Percentiles rank a stretch among this genome's conserved stretches.
phyloP scores from a whole-genome alignment of 352 stramenopile genomes.

The Lagenidium sp. region DNA sequence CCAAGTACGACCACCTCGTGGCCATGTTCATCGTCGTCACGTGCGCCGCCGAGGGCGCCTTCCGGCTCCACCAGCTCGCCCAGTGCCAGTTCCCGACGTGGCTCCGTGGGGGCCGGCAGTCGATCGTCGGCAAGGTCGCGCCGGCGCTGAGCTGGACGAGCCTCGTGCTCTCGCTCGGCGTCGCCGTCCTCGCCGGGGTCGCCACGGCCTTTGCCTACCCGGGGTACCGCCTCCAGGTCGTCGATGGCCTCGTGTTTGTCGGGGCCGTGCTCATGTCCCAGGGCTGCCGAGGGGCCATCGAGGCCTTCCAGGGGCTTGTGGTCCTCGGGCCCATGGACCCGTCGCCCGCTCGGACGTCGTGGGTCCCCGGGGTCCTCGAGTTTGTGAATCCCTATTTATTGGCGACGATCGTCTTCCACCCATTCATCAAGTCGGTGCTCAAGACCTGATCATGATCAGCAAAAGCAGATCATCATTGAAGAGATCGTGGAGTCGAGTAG shows the following conservation, averaged over 20 bases:
- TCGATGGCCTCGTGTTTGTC: slow-evolving; percentile 8
- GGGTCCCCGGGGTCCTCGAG: slow-evolving; percentile 32
- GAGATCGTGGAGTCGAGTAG: too few relatives aligned
- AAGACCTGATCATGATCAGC: slow-evolving; percentile 8
- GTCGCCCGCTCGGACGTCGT: too few relatives aligned
- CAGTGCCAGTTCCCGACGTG: slow-evolving; percentile 2
- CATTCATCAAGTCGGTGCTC: slow-evolving; percentile 44
- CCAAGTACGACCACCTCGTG: slow-evolving; percentile 22
- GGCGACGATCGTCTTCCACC: slow-evolving; percentile 49
- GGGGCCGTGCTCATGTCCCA: slow-evolving; percentile 8
- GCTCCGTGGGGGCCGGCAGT: not conserved
- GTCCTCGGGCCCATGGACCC: too few relatives aligned
- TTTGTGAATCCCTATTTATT: slow-evolving; percentile 49
- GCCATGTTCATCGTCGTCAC: slow-evolving; percentile 32
- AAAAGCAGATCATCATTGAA: not conserved
- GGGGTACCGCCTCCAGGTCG: not conserved
- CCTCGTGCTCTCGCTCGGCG: slow-evolving; percentile 22
- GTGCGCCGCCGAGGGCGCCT: slow-evolving; percentile 8
- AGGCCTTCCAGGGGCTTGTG: slow-evolving; percentile 11
- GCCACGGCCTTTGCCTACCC: not conserved
- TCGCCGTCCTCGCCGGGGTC: slow-evolving; percentile 8
- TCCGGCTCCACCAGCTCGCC: slow-evolving; percentile 3
- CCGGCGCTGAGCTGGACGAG: slow-evolving; percentile 8
- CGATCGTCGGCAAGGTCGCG: slow-evolving; percentile 6
- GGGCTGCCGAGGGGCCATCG: slow-evolving; percentile 21